phyloP scores from a whole-genome alignment of 352 stramenopile genomes.

The Sclerospora graminicola region DNA sequence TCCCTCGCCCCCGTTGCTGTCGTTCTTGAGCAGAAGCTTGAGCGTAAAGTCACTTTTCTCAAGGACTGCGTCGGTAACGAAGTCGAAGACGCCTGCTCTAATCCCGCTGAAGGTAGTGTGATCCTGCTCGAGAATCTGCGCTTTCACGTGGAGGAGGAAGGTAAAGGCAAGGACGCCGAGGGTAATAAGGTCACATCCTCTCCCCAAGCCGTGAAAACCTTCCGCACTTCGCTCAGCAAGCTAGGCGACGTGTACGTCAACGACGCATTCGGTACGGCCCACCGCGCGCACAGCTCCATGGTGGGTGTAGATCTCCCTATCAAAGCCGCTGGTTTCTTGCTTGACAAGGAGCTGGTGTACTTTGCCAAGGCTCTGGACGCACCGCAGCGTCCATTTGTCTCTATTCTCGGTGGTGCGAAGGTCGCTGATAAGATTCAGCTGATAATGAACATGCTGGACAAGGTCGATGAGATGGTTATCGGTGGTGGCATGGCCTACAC shows the following conservation, averaged over 20 bases:
- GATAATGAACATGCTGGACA: constrained; percentile 99
- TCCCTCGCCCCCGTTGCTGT: constrained; percentile 91
- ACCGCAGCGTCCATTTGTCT: constrained; percentile 93
- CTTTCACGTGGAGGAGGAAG: constrained; percentile 97
- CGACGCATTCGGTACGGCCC: constrained; percentile 99
- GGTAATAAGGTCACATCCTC: constrained; percentile 82
- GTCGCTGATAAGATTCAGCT: constrained; percentile 99
- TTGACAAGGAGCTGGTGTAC: constrained; percentile 99
- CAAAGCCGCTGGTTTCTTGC: constrained; percentile 91
- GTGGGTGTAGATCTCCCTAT: constrained; percentile 90
- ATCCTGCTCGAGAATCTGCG: constrained; percentile 98
- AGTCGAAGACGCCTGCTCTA: constrained; percentile 61
- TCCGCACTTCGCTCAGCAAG: constrained; percentile 85
- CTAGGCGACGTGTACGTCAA: constrained; percentile 97
- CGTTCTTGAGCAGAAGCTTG: constrained; percentile 88
- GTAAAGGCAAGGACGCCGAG: constrained; percentile 71
- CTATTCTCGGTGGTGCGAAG: constrained; percentile 99
- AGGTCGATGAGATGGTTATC: constrained; percentile 98
- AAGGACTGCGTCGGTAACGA: constrained; percentile 94
- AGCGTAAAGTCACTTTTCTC: constrained; percentile 88
- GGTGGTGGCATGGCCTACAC: constrained; percentile 99
- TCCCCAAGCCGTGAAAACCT: constrained; percentile 90
- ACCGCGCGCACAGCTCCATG: constrained; percentile 98
- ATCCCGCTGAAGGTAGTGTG: constrained; percentile 71
- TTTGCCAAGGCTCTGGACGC: constrained; percentile 97